Conservation (phyloP, 1,284 basidiomycete genomes). For the Boletellus deceptivus region DNA sequence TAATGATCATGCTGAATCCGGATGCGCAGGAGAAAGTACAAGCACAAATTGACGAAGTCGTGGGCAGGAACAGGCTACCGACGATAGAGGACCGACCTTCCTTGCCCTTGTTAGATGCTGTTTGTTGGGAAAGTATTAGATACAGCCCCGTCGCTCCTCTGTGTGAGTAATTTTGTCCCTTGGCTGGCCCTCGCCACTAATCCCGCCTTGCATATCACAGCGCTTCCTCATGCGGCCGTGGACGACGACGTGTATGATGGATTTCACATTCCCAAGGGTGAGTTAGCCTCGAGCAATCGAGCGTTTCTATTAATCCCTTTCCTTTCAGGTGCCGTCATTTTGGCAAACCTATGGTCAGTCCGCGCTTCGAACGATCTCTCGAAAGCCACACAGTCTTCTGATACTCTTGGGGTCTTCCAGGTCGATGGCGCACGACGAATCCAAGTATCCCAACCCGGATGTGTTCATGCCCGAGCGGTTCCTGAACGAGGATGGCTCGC, state of each 20-base stretch:
- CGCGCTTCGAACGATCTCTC: neutral
- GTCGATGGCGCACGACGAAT: constrained; percentile 9
- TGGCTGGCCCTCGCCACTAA: neutral
- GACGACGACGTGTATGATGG: constrained; percentile 14
- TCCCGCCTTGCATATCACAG: neutral
- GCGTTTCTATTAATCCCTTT: neutral
- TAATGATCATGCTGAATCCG: constrained; percentile 36
- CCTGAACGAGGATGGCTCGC: constrained; percentile 4
- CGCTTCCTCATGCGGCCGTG: constrained; percentile 7
- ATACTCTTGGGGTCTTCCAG: neutral
- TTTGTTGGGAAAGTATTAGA: constrained; percentile 27
- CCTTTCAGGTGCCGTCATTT: constrained; percentile 3
- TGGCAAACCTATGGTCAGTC: constrained; percentile 11
- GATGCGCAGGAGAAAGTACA: constrained; percentile 31
- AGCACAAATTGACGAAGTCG: constrained; percentile 33
- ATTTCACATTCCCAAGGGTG: constrained; percentile 14
- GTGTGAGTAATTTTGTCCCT: constrained; percentile 5
- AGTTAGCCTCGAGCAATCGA: neutral
- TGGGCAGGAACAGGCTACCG: constrained; percentile 30
- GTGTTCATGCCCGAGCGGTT: constrained; percentile 11
- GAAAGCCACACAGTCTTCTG: no score
- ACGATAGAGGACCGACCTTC: constrained; percentile 27
- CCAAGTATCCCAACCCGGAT: constrained; percentile 1
- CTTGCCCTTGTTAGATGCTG: constrained; percentile 34
- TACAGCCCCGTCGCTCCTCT: constrained; percentile 10